Conservation (phyloP, 768 basidiomycete species). For the Amanita pseudoporphyria region DNA sequence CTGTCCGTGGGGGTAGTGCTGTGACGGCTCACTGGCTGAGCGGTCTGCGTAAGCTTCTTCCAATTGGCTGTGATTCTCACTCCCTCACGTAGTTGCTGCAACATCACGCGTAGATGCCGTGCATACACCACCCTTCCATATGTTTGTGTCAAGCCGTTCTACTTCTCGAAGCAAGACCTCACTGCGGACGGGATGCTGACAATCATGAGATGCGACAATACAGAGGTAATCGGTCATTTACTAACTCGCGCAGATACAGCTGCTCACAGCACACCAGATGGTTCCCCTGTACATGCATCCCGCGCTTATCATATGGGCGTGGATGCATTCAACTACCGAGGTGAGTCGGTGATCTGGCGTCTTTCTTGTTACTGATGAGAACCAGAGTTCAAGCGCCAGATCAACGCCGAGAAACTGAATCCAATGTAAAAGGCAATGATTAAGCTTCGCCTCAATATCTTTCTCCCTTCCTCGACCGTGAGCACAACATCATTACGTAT, state of each 20-base stretch:
- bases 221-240: constrained; percentile 5
- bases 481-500: constrained; percentile 11
- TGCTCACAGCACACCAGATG: constrained; percentile 2
- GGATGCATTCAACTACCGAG: constrained; percentile 4
- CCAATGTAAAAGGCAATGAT: constrained; percentile 27
- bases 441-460: constrained; percentile 35
- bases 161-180: constrained; percentile 33
- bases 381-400: constrained; percentile 28
- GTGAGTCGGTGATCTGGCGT: constrained; percentile 12
- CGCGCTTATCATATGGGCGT: constrained; percentile 6
- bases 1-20: too few species aligned
- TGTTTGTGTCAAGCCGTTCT: constrained; percentile 31
- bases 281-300: constrained; percentile 14
- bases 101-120: constrained; percentile 7
- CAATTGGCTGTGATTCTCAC: background rate
- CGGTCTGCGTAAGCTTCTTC: constrained; percentile 9
- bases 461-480: constrained; percentile 42
- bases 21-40: too few species aligned
- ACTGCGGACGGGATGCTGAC: constrained; percentile 41
- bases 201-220: constrained; percentile 33
- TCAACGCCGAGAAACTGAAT: constrained; percentile 31
- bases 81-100: background rate
- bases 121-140: constrained; percentile 11
- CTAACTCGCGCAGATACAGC: background rate
- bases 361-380: constrained; percentile 13